Evolutionary conservation across 78 protist species (phyloP), one percentile per base, ranked within the genome.

Genomic region (Isochrysis galbana): DNA sequence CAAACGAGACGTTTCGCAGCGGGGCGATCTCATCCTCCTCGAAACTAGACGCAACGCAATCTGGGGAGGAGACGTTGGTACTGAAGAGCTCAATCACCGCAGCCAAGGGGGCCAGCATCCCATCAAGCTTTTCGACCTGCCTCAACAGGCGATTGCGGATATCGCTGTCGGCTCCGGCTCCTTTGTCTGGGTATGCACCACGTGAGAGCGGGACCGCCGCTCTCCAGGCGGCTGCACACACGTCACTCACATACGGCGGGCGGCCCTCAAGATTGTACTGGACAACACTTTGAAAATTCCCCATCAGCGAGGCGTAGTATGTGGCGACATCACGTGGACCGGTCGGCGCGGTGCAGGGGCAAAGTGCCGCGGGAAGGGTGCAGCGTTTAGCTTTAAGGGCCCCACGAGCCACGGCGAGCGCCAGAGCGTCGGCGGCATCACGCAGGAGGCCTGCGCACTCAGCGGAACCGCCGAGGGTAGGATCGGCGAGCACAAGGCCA

Each of bases 241-340:
- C 61, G 14, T 51, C 61, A 14, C 29, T 14, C 7, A 51, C 61
- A 51, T 51, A 7, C 7, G 61, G 61, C 29, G 14, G 14, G 61
- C 61, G 61, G 61, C 61, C 61, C 88, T 82, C 39, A 14, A 26
- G 21, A 29, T 82, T 82, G 88, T 21, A 82, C 88, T 82, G 88
- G 47, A 14, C 88, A 11, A 34, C 42, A 23, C 88, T 23, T 14
- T 82, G 88, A 23, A 82, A 82, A 14, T 22, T 14, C n/a, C 39
- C 42, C 39, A 82, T 3, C 47, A 82, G 25, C 46, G 46, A 45
- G 14, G 39, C 17, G 39, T 82, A 10, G 51, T 82, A 82, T 2
- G 88, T 14, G 41, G 88, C 88, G 51, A 14, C 5, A 44, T 82
- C 88, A 41, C 25, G 88, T 3, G 41, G 88, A 10, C 14, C 5